Evolutionary conservation across 441 rosid species (phyloP), one percentile per base, ranked within the genome.

Genomic region (Syzygium syzygioides): DNA sequence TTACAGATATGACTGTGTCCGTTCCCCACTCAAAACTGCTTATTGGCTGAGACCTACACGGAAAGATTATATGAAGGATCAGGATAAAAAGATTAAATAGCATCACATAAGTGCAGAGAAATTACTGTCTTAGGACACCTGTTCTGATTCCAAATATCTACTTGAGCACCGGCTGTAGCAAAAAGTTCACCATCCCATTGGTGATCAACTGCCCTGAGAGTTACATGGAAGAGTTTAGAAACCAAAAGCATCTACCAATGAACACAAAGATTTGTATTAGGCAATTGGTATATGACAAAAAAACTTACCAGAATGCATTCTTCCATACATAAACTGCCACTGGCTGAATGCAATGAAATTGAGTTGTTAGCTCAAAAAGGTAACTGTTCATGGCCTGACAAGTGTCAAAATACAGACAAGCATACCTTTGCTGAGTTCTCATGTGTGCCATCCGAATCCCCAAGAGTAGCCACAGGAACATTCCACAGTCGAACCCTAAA

Each of bases 111-210:
- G 57, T 55, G 48, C 55, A 85, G 68, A 66, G 23, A 86, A 55
- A 79, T 62, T 76, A 57, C 86, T 88, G 88, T 89, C 50, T 87
- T 79, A 90, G 41, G 37, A 68, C 80, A 98, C 99, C 99, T 96
- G 91, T 96, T 96, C 89, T 96, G 99, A 92, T 96, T 94, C 99
- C 99, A 98, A 93, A 97, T 93, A 90, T 98, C 99, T n/a, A 98
- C 91, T 93, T 94, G 99, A 89, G 99, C 99, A 83, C 99, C 98
- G 59, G 95, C 97, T 25, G 99, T 98, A 84, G 98, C 99, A 94
- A 98, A 97, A 60, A 95, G 94, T 30, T 98, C 98, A 80, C 99
- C 95, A 80, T 94, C 94, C 97, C 96, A 96, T 87, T 97, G 99
- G 93, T 98, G 99, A 94, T 98, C 99, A 91, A 96, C 98, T 83